Evolutionary conservation across 331 rosid species (phyloP), one percentile per base, ranked within the genome.

Genomic region (Rosa hybrid): DNA sequence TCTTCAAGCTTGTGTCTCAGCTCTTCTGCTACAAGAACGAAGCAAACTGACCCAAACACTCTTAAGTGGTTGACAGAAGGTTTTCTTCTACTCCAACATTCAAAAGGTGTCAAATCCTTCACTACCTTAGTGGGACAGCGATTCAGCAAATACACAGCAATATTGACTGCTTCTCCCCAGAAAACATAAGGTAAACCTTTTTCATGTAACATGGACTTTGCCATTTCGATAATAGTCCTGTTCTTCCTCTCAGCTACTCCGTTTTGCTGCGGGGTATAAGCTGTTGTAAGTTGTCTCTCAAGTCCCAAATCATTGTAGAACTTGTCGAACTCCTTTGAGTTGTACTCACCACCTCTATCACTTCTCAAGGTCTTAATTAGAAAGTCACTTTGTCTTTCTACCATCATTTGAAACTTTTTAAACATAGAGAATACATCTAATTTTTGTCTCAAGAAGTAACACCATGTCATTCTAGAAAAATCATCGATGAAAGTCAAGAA

Each of bases 171-270:
- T 50, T 67, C 53, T 12, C 41, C 53, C 74, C 11, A 77, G 8
- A 67, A 38, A 5, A 2, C 21, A 4, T 64, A 45, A 0, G 50
- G 63, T 16, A 77, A 4, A 0, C 59, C 20, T 11, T 77, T 77
- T 5, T 77, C 65, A 77, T 77, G 53, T 20, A 49, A 7, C 72
- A 73, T 73, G 23, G 67, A 34, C 23, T 64, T 48, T 20, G 10
- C 39, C 65, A 45, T 49, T 48, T 67, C 42, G 10, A 77, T 30
- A 57, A 77, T 12, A 51, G 65, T 65, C 46, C 0, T n/a, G 9
- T 77, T 77, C 4, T 48, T 41, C 1, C 38, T 74, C 38, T 57
- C 6, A 0, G 9, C 12, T 4, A 75, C 21, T 12, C 42, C 23
- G 17, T 75, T 75, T 57, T 75, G 10, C 14, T 75, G 13, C 4